Conservation (phyloP, 2,329 filamentous ascomycete genomes). For the Fusarium sp. region DNA sequence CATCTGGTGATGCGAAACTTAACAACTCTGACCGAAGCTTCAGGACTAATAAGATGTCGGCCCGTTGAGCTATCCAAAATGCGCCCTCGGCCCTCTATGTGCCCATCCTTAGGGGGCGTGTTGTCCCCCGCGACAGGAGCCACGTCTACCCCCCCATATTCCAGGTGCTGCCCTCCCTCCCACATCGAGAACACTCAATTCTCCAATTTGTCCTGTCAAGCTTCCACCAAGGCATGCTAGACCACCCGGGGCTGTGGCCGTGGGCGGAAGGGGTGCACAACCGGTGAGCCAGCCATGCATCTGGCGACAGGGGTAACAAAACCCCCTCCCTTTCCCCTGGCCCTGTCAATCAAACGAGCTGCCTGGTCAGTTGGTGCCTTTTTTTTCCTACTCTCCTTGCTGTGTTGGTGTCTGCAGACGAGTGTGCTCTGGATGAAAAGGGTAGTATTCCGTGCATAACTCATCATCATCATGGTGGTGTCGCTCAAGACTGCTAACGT, state of each 20-base stretch:
- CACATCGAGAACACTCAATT: constrained; percentile 23
- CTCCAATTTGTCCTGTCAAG: constrained; percentile 34
- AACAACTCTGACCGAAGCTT: constrained; percentile 22
- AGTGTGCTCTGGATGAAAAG: constrained; percentile 19
- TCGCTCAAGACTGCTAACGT: constrained; percentile 13
- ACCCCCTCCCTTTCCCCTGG: constrained; percentile 32
- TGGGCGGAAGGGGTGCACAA: constrained; percentile 38
- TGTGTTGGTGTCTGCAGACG: constrained; percentile 3
- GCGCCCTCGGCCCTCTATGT: constrained; percentile 13
- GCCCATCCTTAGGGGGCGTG: constrained; percentile 32
- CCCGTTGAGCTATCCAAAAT: constrained; percentile 13
- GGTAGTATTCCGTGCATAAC: constrained; percentile 10
- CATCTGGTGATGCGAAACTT: constrained; percentile 30
- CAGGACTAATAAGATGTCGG: constrained; percentile 29
- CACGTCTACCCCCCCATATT: constrained; percentile 45
- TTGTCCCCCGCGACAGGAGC: constrained; percentile 42
- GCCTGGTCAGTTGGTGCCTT: constrained; percentile 22
- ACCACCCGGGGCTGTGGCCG: constrained; percentile 41
- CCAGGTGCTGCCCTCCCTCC: constrained; percentile 28
- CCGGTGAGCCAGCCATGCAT: constrained; percentile 47
- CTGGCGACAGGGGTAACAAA: constrained; percentile 42
- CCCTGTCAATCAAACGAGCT: constrained; percentile 37
- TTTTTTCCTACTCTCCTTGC: constrained; percentile 4
- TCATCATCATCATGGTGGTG: constrained; percentile 21
- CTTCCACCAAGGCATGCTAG: constrained; percentile 8